Percentiles rank a stretch among this genome's conserved stretches.
Conservation (phyloP, 1,284 basidiomycete species). For the Cutaneotrichosporon sp. region DNA sequence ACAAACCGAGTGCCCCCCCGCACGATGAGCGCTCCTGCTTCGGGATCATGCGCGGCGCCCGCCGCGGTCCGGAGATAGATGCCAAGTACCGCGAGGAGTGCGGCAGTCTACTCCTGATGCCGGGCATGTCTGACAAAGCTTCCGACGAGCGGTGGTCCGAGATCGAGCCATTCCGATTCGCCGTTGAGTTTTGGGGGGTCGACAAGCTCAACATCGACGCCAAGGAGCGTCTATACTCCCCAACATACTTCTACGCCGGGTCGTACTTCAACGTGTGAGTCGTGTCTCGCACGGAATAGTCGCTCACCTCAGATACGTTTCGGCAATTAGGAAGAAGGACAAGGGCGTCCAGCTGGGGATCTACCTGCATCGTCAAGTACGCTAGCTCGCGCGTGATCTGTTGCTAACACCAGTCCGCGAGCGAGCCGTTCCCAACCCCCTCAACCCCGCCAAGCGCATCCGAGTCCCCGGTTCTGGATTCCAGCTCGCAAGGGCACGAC, state of each 20-base stretch:
- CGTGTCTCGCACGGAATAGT: slow-evolving; percentile 54
- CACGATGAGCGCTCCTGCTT: slow-evolving; percentile 48
- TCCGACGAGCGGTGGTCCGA: slow-evolving; percentile 40
- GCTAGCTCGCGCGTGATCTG: too few relatives aligned
- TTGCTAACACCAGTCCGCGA: slow-evolving; percentile 47
- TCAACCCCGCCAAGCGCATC: slow-evolving; percentile 2
- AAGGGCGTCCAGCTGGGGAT: slow-evolving; percentile 72
- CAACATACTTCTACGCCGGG: slow-evolving; percentile 52
- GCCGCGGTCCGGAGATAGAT: slow-evolving; percentile 36
- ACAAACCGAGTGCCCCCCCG: slow-evolving; percentile 27
- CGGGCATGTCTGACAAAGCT: slow-evolving; percentile 14
- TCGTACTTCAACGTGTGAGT: slow-evolving; percentile 35
- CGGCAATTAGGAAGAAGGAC: slow-evolving; percentile 68
- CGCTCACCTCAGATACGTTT: slow-evolving; percentile 62
- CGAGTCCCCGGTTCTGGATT: neutral
- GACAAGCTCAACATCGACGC: slow-evolving; percentile 64
- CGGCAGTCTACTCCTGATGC: slow-evolving; percentile 4
- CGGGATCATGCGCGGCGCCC: slow-evolving; percentile 39
- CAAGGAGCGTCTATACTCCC: slow-evolving; percentile 61
- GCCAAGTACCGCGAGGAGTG: slow-evolving; percentile 25
- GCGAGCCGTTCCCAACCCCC: slow-evolving; percentile 46
- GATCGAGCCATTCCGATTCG: slow-evolving; percentile 65
- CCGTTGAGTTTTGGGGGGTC: slow-evolving; percentile 86
- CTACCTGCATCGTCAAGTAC: slow-evolving; percentile 73
- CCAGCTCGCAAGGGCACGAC: neutral